These are phyloP conservation scores for Vanderwaltozyma tropicalis DNA, from an alignment of 805 yeast species.

Conservation along the genomic window DNA sequence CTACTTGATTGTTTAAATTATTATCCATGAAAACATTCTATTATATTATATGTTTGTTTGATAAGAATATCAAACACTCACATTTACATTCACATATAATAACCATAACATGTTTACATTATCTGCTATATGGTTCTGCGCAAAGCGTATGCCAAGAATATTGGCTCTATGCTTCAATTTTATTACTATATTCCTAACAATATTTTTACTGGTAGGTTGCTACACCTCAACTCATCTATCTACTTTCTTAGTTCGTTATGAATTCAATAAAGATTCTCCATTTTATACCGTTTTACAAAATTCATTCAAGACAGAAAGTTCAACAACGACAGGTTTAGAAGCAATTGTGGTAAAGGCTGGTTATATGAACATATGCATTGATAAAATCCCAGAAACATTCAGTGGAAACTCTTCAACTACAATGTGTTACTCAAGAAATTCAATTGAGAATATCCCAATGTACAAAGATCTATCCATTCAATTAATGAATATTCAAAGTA, in stretches of 20 bases:
- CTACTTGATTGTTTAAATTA: too few species aligned
- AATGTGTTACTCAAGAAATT: constrained; percentile 22
- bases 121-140: constrained; percentile 4
- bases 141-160: constrained; percentile 30
- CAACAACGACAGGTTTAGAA: constrained; percentile 27
- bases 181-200: constrained; percentile 39
- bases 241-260: constrained; percentile 39
- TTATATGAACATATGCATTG: constrained; percentile 47
- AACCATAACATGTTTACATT: not conserved
- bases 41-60: too few species aligned
- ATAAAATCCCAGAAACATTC: constrained; percentile 18
- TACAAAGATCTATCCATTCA: constrained; percentile 21
- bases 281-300: constrained; percentile 32
- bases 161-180: constrained; percentile 34
- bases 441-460: constrained; percentile 12
- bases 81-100: not conserved
- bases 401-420: constrained; percentile 5
- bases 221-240: constrained; percentile 37
- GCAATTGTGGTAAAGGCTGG: constrained; percentile 41
- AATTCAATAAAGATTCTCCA: constrained; percentile 38
- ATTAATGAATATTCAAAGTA: constrained; percentile 16
- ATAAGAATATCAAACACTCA: not conserved
- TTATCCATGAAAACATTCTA: too few species aligned
- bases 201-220: constrained; percentile 50
- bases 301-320: constrained; percentile 26